phyloP scores from a whole-genome alignment of 2,329 filamentous ascomycete genomes.

The Talaromyces sp. region DNA sequence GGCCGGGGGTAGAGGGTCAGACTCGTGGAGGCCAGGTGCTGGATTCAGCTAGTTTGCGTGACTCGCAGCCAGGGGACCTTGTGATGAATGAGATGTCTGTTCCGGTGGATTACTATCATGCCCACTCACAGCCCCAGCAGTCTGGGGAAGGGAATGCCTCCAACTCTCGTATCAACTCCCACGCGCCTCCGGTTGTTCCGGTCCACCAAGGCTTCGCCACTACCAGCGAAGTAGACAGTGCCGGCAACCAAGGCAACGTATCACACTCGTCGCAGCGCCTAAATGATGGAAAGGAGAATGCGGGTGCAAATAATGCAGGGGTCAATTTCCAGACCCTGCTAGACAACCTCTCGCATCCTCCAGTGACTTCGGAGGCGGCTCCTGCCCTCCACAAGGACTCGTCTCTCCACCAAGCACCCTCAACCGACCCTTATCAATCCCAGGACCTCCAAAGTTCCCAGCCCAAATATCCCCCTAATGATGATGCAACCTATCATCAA shows the following conservation, averaged over 20 bases:
- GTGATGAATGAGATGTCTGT: slow-evolving; percentile 33
- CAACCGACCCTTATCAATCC: slow-evolving; percentile 37
- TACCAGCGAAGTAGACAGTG: slow-evolving; percentile 35
- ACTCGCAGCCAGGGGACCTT: slow-evolving; percentile 26
- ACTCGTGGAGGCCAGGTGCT: slow-evolving; percentile 18
- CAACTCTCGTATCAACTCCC: slow-evolving; percentile 19
- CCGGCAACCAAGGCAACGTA: slow-evolving; percentile 19
- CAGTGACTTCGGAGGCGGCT: slow-evolving; percentile 28
- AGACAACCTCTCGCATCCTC: slow-evolving; percentile 49
- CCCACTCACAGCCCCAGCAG: slow-evolving; percentile 16
- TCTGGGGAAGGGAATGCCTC: slow-evolving; percentile 16
- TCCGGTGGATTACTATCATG: slow-evolving; percentile 28
- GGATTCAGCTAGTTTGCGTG: slow-evolving; percentile 39
- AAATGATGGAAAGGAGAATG: slow-evolving; percentile 28
- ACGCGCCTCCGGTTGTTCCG: slow-evolving; percentile 26
- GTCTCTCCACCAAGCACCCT: slow-evolving; percentile 32
- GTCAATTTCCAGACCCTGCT: slow-evolving; percentile 53
- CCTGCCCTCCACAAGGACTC: slow-evolving; percentile 29
- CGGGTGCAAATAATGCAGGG: slow-evolving; percentile 32
- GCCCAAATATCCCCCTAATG: slow-evolving; percentile 40
- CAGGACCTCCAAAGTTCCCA: slow-evolving; percentile 47
- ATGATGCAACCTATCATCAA: slow-evolving; percentile 46
- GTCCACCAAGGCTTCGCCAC: slow-evolving; percentile 28
- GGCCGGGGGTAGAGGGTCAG: slow-evolving; percentile 18
- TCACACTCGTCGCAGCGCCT: slow-evolving; percentile 23